Percentiles rank a stretch among this genome's conserved stretches.
phyloP scores from a whole-genome alignment of 106 monocot species.

The Phalaenopsis aphrodite region DNA sequence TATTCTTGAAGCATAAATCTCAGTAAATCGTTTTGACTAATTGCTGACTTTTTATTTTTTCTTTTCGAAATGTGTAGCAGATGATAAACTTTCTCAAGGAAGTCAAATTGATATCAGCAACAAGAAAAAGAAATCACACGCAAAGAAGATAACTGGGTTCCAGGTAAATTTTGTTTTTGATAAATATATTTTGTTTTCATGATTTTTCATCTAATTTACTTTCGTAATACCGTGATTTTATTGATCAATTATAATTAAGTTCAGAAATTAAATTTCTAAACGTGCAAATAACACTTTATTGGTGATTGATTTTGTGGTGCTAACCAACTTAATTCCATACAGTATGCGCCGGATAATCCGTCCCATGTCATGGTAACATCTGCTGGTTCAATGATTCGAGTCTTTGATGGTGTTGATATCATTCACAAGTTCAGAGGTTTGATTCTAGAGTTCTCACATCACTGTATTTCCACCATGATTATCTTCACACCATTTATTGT shows the following conservation, averaged over 20 bases:
- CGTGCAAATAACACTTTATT: not conserved
- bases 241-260: too few relatives aligned
- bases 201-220: not conserved
- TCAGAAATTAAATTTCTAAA: not conserved
- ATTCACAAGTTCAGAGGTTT: constrained; percentile 92
- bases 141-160: constrained; percentile 92
- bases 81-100: constrained; percentile 61
- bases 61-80: constrained; percentile 22
- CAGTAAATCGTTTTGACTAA: not conserved
- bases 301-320: not conserved
- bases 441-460: not conserved
- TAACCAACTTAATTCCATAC: constrained; percentile 17
- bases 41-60: not conserved
- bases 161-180: constrained; percentile 41
- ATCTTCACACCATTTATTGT: too few relatives aligned
- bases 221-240: not conserved
- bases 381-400: constrained; percentile 84
- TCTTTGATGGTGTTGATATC: constrained; percentile 59
- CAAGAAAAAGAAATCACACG: constrained; percentile 68
- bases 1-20: not conserved
- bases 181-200: not conserved
- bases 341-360: constrained; percentile 81
- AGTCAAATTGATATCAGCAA: constrained; percentile 55
- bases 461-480: too few relatives aligned
- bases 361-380: constrained; percentile 83